These are phyloP conservation scores for Diutina catenulata DNA, from an alignment of 1,139 yeast genomes.

Conservation along the genomic window DNA sequence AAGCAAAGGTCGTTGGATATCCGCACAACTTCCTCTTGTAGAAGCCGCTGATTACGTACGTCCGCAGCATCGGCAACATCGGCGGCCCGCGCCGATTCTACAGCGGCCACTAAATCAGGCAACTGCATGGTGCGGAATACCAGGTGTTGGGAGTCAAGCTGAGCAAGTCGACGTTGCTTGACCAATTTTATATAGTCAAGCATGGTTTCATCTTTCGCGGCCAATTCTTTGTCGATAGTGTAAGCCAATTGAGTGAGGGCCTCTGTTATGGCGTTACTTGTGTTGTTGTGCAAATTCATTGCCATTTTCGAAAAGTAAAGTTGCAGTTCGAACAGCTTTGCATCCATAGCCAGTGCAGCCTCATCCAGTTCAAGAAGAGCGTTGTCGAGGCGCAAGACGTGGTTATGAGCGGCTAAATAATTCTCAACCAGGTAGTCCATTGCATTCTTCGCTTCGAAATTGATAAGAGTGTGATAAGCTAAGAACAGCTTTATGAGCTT, in stretches of 20 bases:
- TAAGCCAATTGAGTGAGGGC: conserved; percentile 29
- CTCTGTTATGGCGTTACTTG: conserved; percentile 27
- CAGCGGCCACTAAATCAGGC: conserved; percentile 20
- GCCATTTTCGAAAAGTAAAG: conserved; percentile 27
- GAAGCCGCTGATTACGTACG: conserved; percentile 19
- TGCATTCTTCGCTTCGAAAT: conserved; percentile 49
- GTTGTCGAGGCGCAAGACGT: conserved; percentile 13
- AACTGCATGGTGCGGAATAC: conserved; percentile 26
- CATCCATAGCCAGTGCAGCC: conserved; percentile 6
- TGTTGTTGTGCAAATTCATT: conserved; percentile 21
- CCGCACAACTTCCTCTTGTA: conserved; percentile 33
- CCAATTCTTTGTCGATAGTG: conserved; percentile 29
- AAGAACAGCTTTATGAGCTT: conserved; percentile 64
- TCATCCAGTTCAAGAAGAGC: background rate
- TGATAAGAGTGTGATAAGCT: conserved; percentile 61
- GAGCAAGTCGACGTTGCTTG: conserved; percentile 16
- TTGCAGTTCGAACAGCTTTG: conserved; percentile 25
- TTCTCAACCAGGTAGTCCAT: conserved; percentile 70
- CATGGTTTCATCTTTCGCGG: conserved; percentile 25
- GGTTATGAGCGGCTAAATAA: conserved; percentile 38
- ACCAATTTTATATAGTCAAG: conserved; percentile 20
- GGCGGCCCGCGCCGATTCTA: background rate
- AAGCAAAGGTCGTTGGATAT: conserved; percentile 29
- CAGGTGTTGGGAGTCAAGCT: conserved; percentile 22
- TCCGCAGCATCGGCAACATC: conserved; percentile 10